phyloP scores from a whole-genome alignment of 192 early-diverging fungal genomes.

The Gigaspora rosea region DNA sequence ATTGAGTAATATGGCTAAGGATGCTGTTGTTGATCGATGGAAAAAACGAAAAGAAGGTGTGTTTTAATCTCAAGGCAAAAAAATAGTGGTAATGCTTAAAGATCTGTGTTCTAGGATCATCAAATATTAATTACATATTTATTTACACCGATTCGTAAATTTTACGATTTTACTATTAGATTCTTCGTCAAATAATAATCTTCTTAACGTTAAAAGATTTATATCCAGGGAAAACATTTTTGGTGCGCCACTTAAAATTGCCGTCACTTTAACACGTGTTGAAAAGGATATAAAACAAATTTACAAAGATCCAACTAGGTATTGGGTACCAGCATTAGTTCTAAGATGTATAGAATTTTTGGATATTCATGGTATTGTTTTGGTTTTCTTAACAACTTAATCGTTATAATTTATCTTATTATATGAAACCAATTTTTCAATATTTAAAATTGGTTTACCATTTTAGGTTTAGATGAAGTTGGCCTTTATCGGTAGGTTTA shows the following conservation, averaged over 20 bases:
- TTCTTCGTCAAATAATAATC: not conserved
- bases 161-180: constrained; percentile 4
- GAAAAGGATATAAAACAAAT: constrained; percentile 22
- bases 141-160: not conserved
- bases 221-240: constrained; percentile 11
- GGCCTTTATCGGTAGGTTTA: constrained; percentile 23
- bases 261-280: constrained; percentile 20
- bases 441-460: not conserved
- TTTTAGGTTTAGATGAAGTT: constrained; percentile 21
- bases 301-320: constrained; percentile 22
- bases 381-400: not conserved
- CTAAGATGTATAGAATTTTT: constrained; percentile 30
- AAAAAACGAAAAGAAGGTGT: constrained; percentile 27
- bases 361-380: constrained; percentile 19
- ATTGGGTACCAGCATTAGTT: constrained; percentile 24
- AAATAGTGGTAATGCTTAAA: not conserved
- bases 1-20: constrained; percentile 20
- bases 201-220: not conserved
- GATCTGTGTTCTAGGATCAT: no score
- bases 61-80: not conserved
- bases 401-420: not conserved
- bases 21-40: constrained; percentile 24
- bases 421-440: not conserved
- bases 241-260: constrained; percentile 1
- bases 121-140: not conserved